Evolutionary conservation across 1,139 yeast genomes (phyloP), one percentile per base, ranked within the genome.

Genomic region (Nakaseomyces nivariensis): DNA sequence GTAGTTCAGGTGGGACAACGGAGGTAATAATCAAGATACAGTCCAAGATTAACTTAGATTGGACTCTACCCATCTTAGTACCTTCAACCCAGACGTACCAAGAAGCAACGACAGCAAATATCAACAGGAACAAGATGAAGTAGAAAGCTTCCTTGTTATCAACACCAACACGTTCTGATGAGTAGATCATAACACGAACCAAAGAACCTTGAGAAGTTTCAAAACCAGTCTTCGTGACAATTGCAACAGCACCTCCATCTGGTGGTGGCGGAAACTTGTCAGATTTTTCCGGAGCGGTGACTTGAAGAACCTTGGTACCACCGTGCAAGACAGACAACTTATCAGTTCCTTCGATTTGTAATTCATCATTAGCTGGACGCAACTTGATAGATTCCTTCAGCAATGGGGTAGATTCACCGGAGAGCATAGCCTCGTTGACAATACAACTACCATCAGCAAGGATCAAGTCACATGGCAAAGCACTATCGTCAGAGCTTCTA

Each of bases 81-180:
- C 99, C 98, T 71, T 92, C 96, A 53, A 85, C 85, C 99, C 99
- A 92, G 49, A 92, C 98, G 66, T 92, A 94, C 89, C 96, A 86
- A 36, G 96, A 84, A 38, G 99, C 98, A 61, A 89, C 88, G 66
- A 94, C 78, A 54, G 99, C 98, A 64, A 92, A 92, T 37, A 86
- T 74, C 60, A 94, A 78, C 66, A 92, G 76, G 72, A 92, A 94
- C 58, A 90, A 75, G 64, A 92, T 92, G 68, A 92, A 92, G 70
- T 85, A 82, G 63, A 92, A 80, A 1, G 97, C 95, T 70, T 92
- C 98, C 67, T 82, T 85, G 69, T 89, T 92, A 52, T 96, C 97
- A 49, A 90, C 97, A 51, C 95, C 89, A 55, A 92, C 95, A 68
- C 97, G 83, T 72, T 92, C 98, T 64, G 96, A 85, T 25, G 97